Evolutionary conservation across 2,329 filamentous ascomycete genomes (phyloP).

Genomic region (Ambrosiella cleistominuta): DNA sequence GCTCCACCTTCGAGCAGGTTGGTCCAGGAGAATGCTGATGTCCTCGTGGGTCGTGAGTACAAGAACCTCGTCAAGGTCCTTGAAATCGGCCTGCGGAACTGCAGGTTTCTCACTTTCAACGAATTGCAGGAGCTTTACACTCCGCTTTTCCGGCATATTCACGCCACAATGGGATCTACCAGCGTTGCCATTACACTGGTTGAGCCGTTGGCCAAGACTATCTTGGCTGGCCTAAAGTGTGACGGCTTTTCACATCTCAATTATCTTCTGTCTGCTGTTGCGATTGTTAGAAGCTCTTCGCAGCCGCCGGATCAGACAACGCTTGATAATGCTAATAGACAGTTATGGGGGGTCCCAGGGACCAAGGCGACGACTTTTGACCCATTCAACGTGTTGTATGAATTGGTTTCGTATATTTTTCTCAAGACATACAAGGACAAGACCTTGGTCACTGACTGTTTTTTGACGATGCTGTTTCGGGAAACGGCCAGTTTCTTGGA

Average conservation of each 20-base stretch:
- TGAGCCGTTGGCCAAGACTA: constrained; percentile 48
- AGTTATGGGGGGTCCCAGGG: constrained; percentile 44
- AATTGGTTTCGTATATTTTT: constrained; percentile 36
- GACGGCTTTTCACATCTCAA: constrained; percentile 15
- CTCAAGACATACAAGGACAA: constrained; percentile 32
- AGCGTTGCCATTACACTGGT: constrained; percentile 48
- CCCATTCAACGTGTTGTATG: constrained; percentile 50
- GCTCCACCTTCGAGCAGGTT: not conserved
- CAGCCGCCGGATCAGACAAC: constrained; percentile 44
- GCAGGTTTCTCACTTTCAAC: constrained; percentile 28
- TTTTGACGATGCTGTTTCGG: constrained; percentile 31
- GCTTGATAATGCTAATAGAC: constrained; percentile 45
- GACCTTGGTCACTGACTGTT: constrained; percentile 2
- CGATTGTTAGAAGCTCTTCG: constrained; percentile 29
- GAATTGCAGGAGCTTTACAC: constrained; percentile 40
- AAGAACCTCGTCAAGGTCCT: constrained; percentile 52
- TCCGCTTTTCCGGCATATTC: constrained; percentile 36
- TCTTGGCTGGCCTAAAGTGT: constrained; percentile 13
- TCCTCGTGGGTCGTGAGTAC: constrained; percentile 44
- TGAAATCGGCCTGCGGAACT: constrained; percentile 37
- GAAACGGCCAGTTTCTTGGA: constrained; percentile 35
- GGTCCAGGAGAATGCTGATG: constrained; percentile 1
- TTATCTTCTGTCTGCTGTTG: constrained; percentile 22
- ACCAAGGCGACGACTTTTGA: constrained; percentile 31
- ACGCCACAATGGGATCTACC: constrained; percentile 47